phyloP scores from a whole-genome alignment of 257 asterid species.

The Nicotiana otophora region DNA sequence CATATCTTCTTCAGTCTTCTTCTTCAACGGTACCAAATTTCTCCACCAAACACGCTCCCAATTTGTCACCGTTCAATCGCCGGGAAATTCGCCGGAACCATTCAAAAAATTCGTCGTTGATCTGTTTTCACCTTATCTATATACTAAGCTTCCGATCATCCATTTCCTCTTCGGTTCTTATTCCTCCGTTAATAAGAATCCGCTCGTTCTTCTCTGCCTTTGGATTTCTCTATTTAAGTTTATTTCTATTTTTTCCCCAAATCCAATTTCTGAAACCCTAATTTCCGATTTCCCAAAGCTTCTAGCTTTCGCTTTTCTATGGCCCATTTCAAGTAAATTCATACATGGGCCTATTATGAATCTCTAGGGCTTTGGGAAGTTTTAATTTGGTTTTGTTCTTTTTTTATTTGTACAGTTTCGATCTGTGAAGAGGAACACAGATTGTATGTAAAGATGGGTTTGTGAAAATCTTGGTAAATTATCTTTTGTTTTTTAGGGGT shows the following conservation, averaged over 20 bases:
- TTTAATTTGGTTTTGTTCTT: conserved; percentile 5
- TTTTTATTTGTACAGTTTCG: conserved; percentile 24
- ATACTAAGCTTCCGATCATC: conserved; percentile 9
- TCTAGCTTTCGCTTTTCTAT: neutral
- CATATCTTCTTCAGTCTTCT: conserved; percentile 27
- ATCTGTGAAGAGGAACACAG: conserved; percentile 7
- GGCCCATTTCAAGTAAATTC: conserved; percentile 9
- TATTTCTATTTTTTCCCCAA: conserved; percentile 2
- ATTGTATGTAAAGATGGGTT: conserved; percentile 19
- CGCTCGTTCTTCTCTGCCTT: conserved; percentile 4
- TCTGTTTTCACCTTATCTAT: neutral
- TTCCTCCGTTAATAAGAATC: conserved; percentile 34
- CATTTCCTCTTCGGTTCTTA: conserved; percentile 35
- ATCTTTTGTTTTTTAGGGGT: conserved; percentile 17
- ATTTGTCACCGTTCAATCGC: conserved; percentile 9
- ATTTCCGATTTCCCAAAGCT: conserved; percentile 10
- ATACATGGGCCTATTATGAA: conserved; percentile 35
- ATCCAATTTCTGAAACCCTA: conserved; percentile 18
- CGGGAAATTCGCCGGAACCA: conserved; percentile 11
- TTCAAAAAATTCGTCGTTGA: conserved; percentile 19
- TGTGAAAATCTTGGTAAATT: conserved; percentile 15
- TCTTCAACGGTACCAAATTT: conserved; percentile 7
- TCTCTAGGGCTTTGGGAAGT: conserved; percentile 45
- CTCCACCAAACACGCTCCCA: neutral
- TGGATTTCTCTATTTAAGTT: conserved; percentile 14